Percentiles rank a stretch among this genome's conserved stretches.
Conservation (phyloP, 176 grass and related monocot species). For the Saccharum officinarum region DNA sequence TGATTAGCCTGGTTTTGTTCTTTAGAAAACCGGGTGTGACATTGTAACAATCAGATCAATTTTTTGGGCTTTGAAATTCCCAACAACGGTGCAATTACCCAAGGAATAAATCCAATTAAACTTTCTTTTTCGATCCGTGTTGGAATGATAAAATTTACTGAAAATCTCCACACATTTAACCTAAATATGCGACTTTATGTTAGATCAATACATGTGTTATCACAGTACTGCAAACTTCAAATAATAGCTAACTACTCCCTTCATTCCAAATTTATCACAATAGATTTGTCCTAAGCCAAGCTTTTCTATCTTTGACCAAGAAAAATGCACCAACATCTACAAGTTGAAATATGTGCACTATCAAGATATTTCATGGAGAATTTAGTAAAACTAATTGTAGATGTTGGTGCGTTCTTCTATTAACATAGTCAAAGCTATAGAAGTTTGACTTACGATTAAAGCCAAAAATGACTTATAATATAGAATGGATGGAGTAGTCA, state of each 20-base stretch:
- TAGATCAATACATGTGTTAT: neutral
- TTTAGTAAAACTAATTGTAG: no score
- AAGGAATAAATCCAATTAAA: slow-evolving; percentile 88
- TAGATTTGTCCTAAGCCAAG: neutral
- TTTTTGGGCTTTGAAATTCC: slow-evolving; percentile 51
- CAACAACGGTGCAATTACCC: slow-evolving; percentile 58
- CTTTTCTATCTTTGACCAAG: neutral
- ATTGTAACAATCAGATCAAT: slow-evolving; percentile 75
- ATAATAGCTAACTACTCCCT: neutral
- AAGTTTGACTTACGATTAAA: neutral
- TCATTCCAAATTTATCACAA: neutral
- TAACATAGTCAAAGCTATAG: neutral
- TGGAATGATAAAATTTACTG: slow-evolving; percentile 79
- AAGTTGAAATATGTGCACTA: neutral
- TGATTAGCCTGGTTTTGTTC: no score
- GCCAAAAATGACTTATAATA: no score
- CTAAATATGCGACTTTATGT: slow-evolving; percentile 20
- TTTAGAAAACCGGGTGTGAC: no score
- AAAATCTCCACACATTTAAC: slow-evolving; percentile 89
- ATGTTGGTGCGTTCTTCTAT: no score
- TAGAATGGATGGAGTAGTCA: neutral
- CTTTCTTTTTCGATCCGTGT: slow-evolving; percentile 61
- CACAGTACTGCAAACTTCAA: neutral
- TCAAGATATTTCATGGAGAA: neutral
- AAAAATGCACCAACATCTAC: neutral